Base-by-base conservation (phyloP, 768 basidiomycete genomes). In the Gloeophyllum trabeum region DNA sequence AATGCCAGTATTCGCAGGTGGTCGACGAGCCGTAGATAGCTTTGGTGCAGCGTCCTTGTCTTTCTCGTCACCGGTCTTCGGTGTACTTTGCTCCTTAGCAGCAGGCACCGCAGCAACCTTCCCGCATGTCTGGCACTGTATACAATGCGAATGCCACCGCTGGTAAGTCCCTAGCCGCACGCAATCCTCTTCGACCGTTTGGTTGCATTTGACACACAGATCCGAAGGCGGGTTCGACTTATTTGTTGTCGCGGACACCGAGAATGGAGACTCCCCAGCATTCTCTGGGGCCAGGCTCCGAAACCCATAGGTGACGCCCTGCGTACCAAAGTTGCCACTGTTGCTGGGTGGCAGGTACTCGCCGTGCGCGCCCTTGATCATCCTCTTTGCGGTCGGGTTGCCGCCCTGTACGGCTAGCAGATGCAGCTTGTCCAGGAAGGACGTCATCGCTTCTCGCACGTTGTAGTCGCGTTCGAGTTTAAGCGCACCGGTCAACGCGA, bases 111-210 rank as follows among this genome's bases (percentile, higher is more conserved):
- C 77, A 20, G 90, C 85, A 21, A 67, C 67, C 56, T 81, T 87
- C 6, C 88, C 85, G 53, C 94, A 97, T 18, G 66, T 66, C 12
- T 61, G 63, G 51, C 96, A 99, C 45, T 83, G 78, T n/a, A 99
- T 65, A 57, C 96, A 99, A 24, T 85, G 72, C 2, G 90, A 87
- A 61, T 99, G 96, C 96, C 96, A 98, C 36, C 94, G 74, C 54
- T 90, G 83, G 63, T 92, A 94, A n/a, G 91, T 93, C 24, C 92
- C 96, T 22, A 94, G 64, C 44, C 96, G 75, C 35, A 90, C 86
- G 54, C 96, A 98, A 50, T 98, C 96, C 58, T 99, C 96, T 62
- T 99, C 96, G 19, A 99, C 89, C 0, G 94, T 94, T 47, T 79
- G 67, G 34, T 75, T 72, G 60, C 96, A 99, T 54, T 77, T 81